Evolutionary conservation across 2,329 filamentous ascomycete genomes (phyloP).

Genomic region (Exophiala oligosperma): DNA sequence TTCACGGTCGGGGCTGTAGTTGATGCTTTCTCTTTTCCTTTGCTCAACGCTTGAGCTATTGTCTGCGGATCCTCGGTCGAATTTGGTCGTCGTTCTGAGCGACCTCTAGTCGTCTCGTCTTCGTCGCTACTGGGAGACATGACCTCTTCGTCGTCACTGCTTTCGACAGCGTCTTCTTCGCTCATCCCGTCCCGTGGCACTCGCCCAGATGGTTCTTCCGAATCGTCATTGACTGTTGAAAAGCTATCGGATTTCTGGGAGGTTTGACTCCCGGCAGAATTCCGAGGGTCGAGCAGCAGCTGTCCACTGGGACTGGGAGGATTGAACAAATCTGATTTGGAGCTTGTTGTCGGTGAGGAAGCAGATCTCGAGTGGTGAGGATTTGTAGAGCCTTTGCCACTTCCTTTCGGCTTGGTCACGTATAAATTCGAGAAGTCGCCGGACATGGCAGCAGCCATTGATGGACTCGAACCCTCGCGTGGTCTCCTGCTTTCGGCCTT

Average conservation of each 20-base stretch:
- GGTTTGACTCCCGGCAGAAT: slow-evolving; percentile 15
- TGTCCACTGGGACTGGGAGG: slow-evolving; percentile 5
- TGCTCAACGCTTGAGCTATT: slow-evolving; percentile 11
- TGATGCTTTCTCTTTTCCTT: slow-evolving; percentile 14
- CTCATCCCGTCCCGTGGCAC: slow-evolving; percentile 69
- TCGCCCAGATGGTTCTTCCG: slow-evolving; percentile 54
- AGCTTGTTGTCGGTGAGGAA: slow-evolving; percentile 24
- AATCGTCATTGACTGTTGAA: slow-evolving; percentile 34
- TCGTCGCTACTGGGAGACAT: slow-evolving; percentile 31
- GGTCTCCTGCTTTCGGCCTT: slow-evolving; percentile 43
- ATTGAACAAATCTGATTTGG: slow-evolving; percentile 13
- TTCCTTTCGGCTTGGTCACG: slow-evolving; percentile 10
- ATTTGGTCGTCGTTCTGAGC: slow-evolving; percentile 37
- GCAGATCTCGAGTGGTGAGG: slow-evolving; percentile 43
- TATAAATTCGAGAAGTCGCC: slow-evolving; percentile 39
- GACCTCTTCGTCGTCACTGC: slow-evolving; percentile 37
- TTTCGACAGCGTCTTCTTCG: slow-evolving; percentile 51
- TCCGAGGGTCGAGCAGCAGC: slow-evolving; percentile 15
- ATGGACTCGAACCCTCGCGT: slow-evolving; percentile 39
- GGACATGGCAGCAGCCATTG: slow-evolving; percentile 51
- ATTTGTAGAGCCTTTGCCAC: slow-evolving; percentile 35
- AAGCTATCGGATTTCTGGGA: slow-evolving; percentile 35
- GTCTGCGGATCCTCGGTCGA: slow-evolving; percentile 38
- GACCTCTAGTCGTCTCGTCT: slow-evolving; percentile 33
- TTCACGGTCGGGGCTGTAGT: slow-evolving; percentile 20